A percentile compares a stretch with the other conserved stretches of the same genome.
These are phyloP conservation scores for Pythium oligandrum DNA, from an alignment of 352 stramenopile genomes.

Conservation along the genomic window DNA sequence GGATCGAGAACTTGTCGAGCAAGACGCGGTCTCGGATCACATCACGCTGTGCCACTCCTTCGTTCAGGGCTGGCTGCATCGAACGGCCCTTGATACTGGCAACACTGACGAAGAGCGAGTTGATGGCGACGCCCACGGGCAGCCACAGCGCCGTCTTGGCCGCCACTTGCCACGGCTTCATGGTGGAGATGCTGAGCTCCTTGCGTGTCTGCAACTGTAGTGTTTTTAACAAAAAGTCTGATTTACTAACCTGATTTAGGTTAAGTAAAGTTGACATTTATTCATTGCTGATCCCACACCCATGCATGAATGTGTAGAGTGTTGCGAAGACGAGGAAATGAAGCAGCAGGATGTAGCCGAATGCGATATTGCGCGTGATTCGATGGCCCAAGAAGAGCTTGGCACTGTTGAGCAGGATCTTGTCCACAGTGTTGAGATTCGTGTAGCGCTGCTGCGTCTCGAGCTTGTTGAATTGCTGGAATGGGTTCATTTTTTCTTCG, in stretches of 20 bases:
- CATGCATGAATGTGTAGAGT: conserved; percentile 86
- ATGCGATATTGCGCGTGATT: conserved; percentile 78
- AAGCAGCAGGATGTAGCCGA: conserved; percentile 81
- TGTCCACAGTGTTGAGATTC: conserved; percentile 89
- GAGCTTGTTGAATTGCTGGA: conserved; percentile 89
- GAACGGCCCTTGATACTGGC: conserved; percentile 75
- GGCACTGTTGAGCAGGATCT: conserved; percentile 86
- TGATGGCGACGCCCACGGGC: conserved; percentile 74
- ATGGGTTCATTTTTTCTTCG: conserved; percentile 90
- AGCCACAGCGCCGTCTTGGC: conserved; percentile 70
- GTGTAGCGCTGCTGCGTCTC: conserved; percentile 86
- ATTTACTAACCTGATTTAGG: conserved; percentile 13
- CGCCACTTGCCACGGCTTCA: conserved; percentile 57
- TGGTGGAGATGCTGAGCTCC: conserved; percentile 11
- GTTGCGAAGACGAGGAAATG: conserved; percentile 83
- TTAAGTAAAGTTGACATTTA: conserved; percentile 15
- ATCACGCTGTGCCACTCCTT: conserved; percentile 49
- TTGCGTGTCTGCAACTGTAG: background rate
- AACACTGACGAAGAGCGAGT: conserved; percentile 62
- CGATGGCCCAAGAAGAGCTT: conserved; percentile 78
- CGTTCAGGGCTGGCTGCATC: conserved; percentile 82
- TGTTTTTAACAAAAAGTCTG: background rate
- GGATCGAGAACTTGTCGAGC: conserved; percentile 83
- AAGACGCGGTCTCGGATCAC: conserved; percentile 73
- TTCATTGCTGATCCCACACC: conserved; percentile 74